A percentile compares a stretch with the other conserved stretches of the same genome.
These are phyloP conservation scores for Skeletonema costatum DNA, from an alignment of 108 stramenopile species.

Conservation along the genomic window DNA sequence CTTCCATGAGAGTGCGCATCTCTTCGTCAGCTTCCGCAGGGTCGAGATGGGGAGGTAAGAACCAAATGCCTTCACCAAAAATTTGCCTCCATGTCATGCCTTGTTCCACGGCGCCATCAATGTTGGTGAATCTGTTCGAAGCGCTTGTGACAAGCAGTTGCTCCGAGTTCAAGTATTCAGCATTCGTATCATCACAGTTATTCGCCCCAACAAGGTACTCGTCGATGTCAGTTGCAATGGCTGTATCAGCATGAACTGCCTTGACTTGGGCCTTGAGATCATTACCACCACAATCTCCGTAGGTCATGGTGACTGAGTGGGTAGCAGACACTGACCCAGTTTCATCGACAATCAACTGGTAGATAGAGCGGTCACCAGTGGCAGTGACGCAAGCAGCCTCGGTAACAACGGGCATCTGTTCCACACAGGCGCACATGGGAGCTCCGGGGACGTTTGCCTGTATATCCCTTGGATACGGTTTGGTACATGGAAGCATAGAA, in stretches of 20 bases:
- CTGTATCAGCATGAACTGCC: conserved; percentile 5
- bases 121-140: not conserved
- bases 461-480: conserved; percentile 36
- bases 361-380: not conserved
- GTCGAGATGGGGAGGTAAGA: conserved; percentile 22
- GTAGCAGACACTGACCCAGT: conserved; percentile 21
- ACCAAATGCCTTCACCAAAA: conserved; percentile 23
- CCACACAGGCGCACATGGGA: conserved; percentile 51
- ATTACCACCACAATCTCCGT: conserved; percentile 4
- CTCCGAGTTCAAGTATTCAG: conserved; percentile 21
- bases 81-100: conserved; percentile 14
- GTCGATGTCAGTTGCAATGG: conserved; percentile 7
- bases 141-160: conserved; percentile 14
- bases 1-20: conserved; percentile 22
- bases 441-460: conserved; percentile 42
- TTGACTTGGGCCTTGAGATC: conserved; percentile 23
- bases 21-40: conserved; percentile 10
- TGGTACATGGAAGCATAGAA: conserved; percentile 27
- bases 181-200: conserved; percentile 1
- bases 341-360: conserved; percentile 14
- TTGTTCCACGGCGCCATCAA: not conserved
- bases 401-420: conserved; percentile 39
- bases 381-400: conserved; percentile 13
- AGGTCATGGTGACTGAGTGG: conserved; percentile 11
- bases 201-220: conserved; percentile 22